phyloP scores from a whole-genome alignment of 345 rosid genomes.

The Murraya koenigii region DNA sequence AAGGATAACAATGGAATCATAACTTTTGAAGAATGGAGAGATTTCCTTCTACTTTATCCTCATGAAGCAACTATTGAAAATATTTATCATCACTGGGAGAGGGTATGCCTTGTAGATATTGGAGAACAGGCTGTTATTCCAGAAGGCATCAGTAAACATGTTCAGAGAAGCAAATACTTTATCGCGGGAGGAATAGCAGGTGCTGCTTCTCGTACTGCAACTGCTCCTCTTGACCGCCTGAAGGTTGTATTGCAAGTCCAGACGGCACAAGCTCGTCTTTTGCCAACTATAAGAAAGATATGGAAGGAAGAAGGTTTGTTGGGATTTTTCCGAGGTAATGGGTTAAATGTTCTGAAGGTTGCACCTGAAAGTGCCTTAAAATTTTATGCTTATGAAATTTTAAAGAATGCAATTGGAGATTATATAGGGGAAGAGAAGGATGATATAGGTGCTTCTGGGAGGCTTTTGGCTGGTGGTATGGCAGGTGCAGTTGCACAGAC shows the following conservation, averaged over 20 bases:
- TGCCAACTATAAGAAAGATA: slow-evolving; percentile 73
- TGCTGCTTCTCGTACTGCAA: slow-evolving; percentile 88
- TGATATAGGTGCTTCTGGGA: slow-evolving; percentile 70
- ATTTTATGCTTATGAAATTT: slow-evolving; percentile 81
- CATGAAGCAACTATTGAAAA: slow-evolving; percentile 95
- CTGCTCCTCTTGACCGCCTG: slow-evolving; percentile 92
- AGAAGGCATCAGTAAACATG: slow-evolving; percentile 83
- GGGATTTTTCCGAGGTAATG: slow-evolving; percentile 95
- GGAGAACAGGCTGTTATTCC: slow-evolving; percentile 96
- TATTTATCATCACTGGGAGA: slow-evolving; percentile 92
- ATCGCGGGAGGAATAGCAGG: slow-evolving; percentile 97
- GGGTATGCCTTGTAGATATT: slow-evolving; percentile 88
- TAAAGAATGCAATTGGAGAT: slow-evolving; percentile 54
- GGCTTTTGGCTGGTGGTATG: slow-evolving; percentile 86
- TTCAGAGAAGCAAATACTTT: slow-evolving; percentile 68
- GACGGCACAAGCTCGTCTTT: slow-evolving; percentile 45
- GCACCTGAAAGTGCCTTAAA: slow-evolving; percentile 97
- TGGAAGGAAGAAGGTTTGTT: slow-evolving; percentile 67
- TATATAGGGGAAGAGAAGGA: slow-evolving; percentile 44
- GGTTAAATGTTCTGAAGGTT: slow-evolving; percentile 83
- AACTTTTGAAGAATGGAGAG: slow-evolving; percentile 98
- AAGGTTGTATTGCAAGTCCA: slow-evolving; percentile 94
- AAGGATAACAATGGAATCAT: slow-evolving; percentile 94
- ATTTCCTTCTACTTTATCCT: slow-evolving; percentile 88
- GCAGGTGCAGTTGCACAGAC: slow-evolving; percentile 98